These are phyloP conservation scores for Fragaria vesca DNA, from an alignment of 306 rosid species.

Conservation along the genomic window DNA sequence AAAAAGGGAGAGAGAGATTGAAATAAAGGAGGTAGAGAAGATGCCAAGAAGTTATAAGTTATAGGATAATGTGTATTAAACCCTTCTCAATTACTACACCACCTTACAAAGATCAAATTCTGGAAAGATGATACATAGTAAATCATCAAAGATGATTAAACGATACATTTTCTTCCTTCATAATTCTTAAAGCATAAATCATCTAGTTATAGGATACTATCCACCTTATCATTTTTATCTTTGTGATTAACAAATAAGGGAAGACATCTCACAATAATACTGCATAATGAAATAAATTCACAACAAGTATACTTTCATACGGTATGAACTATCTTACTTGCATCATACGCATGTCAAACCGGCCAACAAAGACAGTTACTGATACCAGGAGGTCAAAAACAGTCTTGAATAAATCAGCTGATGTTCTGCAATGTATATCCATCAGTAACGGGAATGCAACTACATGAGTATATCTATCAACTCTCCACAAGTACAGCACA, in stretches of 20 bases:
- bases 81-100: background rate
- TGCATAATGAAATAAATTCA: background rate
- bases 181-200: background rate
- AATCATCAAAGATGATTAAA: background rate
- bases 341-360: conserved; percentile 99
- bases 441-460: conserved; percentile 29
- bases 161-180: background rate
- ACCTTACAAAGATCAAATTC: background rate
- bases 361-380: conserved; percentile 96
- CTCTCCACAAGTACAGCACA: background rate
- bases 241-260: background rate
- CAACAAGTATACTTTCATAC: background rate
- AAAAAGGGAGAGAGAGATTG: background rate
- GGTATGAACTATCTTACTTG: conserved; percentile 50
- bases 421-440: conserved; percentile 68
- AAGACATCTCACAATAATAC: background rate
- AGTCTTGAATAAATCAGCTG: conserved; percentile 98
- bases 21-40: background rate
- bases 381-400: conserved; percentile 95
- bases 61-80: background rate
- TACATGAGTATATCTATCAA: conserved; percentile 8
- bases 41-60: background rate
- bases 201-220: background rate
- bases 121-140: background rate
- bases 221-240: background rate